A percentile compares a stretch with the other conserved stretches of the same genome.
Conservation (phyloP, 2,329 filamentous ascomycete species). For the Colletotrichum costaricense region DNA sequence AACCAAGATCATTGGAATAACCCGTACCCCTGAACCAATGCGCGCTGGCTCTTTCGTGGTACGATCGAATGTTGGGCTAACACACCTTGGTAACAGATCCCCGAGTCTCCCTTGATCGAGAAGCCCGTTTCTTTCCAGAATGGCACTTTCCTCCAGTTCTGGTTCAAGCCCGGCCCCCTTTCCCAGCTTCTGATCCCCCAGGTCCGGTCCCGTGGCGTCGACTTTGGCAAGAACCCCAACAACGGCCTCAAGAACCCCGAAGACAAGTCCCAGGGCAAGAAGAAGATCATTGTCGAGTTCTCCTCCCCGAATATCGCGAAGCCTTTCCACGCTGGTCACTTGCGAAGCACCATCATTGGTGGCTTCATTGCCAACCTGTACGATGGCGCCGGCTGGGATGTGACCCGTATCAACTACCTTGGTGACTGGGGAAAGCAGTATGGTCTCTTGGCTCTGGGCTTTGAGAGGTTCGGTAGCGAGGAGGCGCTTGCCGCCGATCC, state of each 20-base stretch:
- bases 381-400: conserved; percentile 78
- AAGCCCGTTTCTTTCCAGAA: conserved; percentile 68
- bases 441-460: conserved; percentile 78
- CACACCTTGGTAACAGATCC: conserved; percentile 64
- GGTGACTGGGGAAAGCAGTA: conserved; percentile 88
- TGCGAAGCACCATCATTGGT: conserved; percentile 83
- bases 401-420: conserved; percentile 80
- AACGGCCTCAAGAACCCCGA: conserved; percentile 71
- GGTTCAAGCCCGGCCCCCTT: conserved; percentile 78
- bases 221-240: conserved; percentile 73
- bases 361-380: conserved; percentile 81
- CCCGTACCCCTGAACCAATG: background rate
- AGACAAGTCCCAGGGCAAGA: conserved; percentile 69
- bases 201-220: conserved; percentile 70
- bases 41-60: background rate
- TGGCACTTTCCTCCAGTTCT: conserved; percentile 82
- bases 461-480: conserved; percentile 80
- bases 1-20: background rate
- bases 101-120: conserved; percentile 78
- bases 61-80: background rate
- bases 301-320: conserved; percentile 90
- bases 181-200: conserved; percentile 74
- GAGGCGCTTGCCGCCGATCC: conserved; percentile 77
- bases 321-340: conserved; percentile 83
- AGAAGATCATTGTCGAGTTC: conserved; percentile 82